phyloP scores from a whole-genome alignment of 2,329 filamentous ascomycete species.

The Pestalotiopsis sp. region DNA sequence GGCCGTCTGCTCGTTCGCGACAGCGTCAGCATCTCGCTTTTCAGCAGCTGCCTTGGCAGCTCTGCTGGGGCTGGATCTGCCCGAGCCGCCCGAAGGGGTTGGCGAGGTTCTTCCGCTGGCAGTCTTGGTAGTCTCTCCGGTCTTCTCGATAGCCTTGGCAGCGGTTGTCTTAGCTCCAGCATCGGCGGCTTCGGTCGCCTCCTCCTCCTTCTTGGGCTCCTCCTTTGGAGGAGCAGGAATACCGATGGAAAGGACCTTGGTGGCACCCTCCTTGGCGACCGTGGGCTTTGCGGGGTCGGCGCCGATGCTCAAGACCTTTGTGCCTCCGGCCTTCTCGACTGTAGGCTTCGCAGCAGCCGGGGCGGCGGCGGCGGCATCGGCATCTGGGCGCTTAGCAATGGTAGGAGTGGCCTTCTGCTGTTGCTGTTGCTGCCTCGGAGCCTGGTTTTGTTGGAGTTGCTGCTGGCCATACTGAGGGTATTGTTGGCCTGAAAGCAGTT shows the following conservation, averaged over 20 bases:
- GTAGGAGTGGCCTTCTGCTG: conserved; percentile 47
- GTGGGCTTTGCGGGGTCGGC: conserved; percentile 54
- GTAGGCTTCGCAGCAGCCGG: conserved; percentile 50
- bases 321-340: conserved; percentile 54
- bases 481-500: conserved; percentile 41
- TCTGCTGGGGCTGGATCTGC: conserved; percentile 77
- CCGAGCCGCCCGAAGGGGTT: conserved; percentile 68
- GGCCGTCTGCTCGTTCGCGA: conserved; percentile 79
- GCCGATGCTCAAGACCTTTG: conserved; percentile 67
- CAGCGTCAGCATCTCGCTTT: conserved; percentile 74
- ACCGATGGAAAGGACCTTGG: conserved; percentile 80
- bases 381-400: conserved; percentile 64
- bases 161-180: conserved; percentile 82
- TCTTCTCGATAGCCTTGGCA: conserved; percentile 89
- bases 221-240: conserved; percentile 56
- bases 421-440: conserved; percentile 51
- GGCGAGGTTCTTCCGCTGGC: conserved; percentile 76
- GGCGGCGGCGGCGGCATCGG: conserved; percentile 44
- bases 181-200: conserved; percentile 36
- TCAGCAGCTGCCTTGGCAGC: conserved; percentile 47
- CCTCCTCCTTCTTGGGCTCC: conserved; percentile 52
- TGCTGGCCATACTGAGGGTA: conserved; percentile 57
- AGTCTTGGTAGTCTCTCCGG: conserved; percentile 65
- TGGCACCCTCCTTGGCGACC: conserved; percentile 35
- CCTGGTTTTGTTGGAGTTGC: conserved; percentile 34